Evolutionary conservation across 2,329 filamentous ascomycete species (phyloP).

Genomic region (Penicillium sp.): DNA sequence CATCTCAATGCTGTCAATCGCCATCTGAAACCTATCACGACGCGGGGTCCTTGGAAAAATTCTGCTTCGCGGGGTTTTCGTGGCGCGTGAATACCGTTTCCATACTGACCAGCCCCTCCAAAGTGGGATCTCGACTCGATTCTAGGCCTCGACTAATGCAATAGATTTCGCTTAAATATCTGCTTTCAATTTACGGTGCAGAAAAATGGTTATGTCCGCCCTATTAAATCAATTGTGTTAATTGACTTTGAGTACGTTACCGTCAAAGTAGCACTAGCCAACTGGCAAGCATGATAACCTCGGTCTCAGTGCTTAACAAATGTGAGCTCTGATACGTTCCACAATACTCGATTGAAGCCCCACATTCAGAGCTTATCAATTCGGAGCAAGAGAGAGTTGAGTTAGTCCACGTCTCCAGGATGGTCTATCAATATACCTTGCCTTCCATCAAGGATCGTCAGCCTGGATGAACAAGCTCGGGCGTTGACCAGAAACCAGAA

Average conservation of each 20-base stretch:
- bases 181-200: neutral
- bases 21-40: neutral
- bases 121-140: neutral
- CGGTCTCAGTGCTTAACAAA: neutral
- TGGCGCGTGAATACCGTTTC: slow-evolving; percentile 7
- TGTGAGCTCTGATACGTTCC: no score
- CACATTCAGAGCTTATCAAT: neutral
- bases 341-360: neutral
- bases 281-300: neutral
- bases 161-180: neutral
- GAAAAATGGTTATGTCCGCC: neutral
- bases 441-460: neutral
- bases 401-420: neutral
- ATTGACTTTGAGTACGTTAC: neutral
- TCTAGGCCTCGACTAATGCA: slow-evolving; percentile 1
- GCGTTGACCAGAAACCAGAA: neutral
- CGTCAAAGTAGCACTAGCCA: neutral
- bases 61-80: slow-evolving; percentile 7
- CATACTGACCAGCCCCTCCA: slow-evolving; percentile 7
- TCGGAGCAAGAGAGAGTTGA: neutral
- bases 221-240: neutral
- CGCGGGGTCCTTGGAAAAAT: neutral
- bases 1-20: neutral
- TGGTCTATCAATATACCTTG: neutral
- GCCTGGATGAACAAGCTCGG: neutral